Conservation (phyloP, 108 stramenopile species). For the Discostella stelligeroides region DNA sequence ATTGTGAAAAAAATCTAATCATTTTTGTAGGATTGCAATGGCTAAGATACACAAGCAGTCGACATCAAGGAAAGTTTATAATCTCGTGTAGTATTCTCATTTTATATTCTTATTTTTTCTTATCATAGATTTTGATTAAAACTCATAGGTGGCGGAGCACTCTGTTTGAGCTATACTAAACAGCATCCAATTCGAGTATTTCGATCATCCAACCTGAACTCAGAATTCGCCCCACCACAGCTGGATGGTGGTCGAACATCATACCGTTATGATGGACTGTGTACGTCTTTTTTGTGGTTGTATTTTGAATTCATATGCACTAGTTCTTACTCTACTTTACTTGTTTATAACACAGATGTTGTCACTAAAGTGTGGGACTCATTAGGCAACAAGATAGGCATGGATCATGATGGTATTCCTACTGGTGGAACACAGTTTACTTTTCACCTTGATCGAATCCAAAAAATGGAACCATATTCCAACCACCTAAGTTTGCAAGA, state of each 20-base stretch:
- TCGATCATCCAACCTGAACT: conserved; percentile 38
- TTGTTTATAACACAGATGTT: background rate
- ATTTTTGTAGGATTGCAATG: conserved; percentile 18
- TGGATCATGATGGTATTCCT: conserved; percentile 6
- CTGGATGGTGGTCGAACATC: conserved; percentile 24
- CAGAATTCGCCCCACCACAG: conserved; percentile 25
- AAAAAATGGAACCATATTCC: background rate
- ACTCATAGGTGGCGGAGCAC: conserved; percentile 22
- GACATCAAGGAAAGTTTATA: conserved; percentile 35
- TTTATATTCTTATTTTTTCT: background rate
- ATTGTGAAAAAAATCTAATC: background rate
- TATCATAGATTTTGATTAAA: background rate
- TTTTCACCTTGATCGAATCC: conserved; percentile 28
- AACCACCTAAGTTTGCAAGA: conserved; percentile 2
- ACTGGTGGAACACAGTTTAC: conserved; percentile 28
- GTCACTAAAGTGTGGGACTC: conserved; percentile 24
- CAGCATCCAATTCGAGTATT: conserved; percentile 39
- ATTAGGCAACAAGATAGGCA: conserved; percentile 3
- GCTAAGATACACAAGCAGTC: conserved; percentile 36
- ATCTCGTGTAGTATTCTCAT: no score
- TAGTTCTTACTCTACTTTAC: background rate
- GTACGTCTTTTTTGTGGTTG: background rate
- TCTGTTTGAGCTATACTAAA: conserved; percentile 21
- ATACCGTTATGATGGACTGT: conserved; percentile 51
- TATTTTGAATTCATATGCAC: background rate